Conservation (phyloP, 1,139 yeast species). For the Geotrichum candidum region DNA sequence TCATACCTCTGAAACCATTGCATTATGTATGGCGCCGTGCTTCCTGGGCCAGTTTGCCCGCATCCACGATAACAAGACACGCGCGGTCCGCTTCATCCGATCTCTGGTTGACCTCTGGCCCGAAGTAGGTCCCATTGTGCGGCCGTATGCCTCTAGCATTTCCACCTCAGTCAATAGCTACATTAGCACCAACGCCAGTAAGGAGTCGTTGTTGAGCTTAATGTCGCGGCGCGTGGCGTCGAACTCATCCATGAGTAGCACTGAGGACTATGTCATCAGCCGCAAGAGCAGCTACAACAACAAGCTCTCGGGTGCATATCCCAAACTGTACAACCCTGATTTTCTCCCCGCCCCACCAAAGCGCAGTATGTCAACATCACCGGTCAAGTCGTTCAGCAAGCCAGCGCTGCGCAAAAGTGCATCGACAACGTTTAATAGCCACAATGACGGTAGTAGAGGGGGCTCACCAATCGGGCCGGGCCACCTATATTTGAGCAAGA, state of each 20-base stretch:
- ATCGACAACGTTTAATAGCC: conserved; percentile 7
- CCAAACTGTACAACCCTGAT: not conserved
- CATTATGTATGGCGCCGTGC: conserved; percentile 30
- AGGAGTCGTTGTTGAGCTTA: conserved; percentile 3
- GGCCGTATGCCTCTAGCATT: not conserved
- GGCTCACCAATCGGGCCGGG: not conserved
- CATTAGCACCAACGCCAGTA: not conserved
- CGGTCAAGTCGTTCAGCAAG: not conserved
- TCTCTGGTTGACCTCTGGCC: conserved; percentile 32
- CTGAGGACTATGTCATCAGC: not conserved
- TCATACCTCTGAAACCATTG: conserved; percentile 15
- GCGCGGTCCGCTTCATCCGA: conserved; percentile 26
- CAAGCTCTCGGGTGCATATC: not conserved
- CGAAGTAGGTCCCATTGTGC: conserved; percentile 12
- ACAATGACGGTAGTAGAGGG: not conserved
- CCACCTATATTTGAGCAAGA: not conserved
- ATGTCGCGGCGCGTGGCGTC: conserved; percentile 8
- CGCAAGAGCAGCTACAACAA: not conserved
- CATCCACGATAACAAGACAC: conserved; percentile 26
- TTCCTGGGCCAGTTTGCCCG: conserved; percentile 29
- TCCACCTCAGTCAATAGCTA: not conserved
- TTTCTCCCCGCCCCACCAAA: conserved; percentile 10
- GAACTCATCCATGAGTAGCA: conserved; percentile 3
- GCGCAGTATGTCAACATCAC: conserved; percentile 6
- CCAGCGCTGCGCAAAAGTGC: conserved; percentile 11